Conservation (phyloP, 345 rosid genomes). For the Syzygium aromaticum region DNA sequence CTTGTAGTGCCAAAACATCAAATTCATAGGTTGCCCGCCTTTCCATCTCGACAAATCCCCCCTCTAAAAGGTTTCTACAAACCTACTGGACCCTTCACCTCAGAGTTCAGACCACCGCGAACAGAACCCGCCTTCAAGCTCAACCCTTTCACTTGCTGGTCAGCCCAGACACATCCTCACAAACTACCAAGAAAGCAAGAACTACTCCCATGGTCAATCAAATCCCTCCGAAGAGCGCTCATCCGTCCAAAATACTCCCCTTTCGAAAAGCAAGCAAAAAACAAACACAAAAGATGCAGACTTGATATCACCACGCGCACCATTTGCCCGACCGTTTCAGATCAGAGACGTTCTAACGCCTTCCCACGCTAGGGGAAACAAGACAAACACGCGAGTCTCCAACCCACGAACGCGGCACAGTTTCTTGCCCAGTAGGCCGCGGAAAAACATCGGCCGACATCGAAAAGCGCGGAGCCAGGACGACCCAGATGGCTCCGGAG, state of each 20-base stretch:
- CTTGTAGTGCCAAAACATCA: not conserved
- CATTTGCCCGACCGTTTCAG: not conserved
- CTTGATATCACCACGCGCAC: not conserved
- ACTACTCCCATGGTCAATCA: not conserved
- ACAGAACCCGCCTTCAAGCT: not conserved
- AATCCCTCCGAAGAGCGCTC: not conserved
- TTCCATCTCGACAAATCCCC: not conserved
- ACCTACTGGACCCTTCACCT: not conserved
- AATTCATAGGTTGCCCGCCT: not conserved
- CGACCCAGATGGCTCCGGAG: not conserved
- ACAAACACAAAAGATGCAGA: not conserved
- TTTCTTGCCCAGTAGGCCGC: not conserved
- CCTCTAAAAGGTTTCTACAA: not conserved
- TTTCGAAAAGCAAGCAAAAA: no score
- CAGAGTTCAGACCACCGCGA: not conserved
- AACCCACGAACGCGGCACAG: not conserved
- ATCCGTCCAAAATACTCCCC: not conserved
- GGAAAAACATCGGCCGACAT: not conserved
- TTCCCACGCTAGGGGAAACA: not conserved
- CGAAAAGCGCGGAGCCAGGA: not conserved
- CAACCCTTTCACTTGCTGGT: not conserved
- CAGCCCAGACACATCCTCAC: not conserved
- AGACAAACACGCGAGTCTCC: not conserved
- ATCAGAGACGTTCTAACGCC: not conserved
- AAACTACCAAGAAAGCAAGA: not conserved